Base-by-base conservation (phyloP, 805 yeast genomes). In the Monosporozyma servazzii region DNA sequence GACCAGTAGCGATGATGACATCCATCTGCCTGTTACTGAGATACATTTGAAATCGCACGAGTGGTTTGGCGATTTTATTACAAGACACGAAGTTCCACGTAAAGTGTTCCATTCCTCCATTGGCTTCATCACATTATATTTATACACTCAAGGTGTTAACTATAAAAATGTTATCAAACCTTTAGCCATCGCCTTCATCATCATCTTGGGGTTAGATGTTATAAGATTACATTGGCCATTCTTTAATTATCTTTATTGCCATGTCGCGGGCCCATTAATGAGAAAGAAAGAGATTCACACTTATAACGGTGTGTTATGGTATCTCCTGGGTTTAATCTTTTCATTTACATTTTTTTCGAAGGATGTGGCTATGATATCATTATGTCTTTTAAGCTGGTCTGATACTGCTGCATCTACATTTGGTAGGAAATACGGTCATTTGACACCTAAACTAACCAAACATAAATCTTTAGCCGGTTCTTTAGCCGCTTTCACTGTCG, bases 351-450 rank as follows among this genome's bases (percentile, higher is more conserved):
- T 81, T 21, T 84, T 81, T 60, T 82, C 91, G 13, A 88, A 88
- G 69, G 99, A 93, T 62, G 82, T 93, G 47, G 75, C 84, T 0
- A 72, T 90, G 27, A 75, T 88, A 72, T 75, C 95, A 21, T 81
- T 89, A 3, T 74, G 89, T 56, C 72, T 91, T 48, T 76, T 93
- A 55, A 86, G 96, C 63, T 93, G 98, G 98, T 89, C 96, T 5
- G 99, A 93, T 64, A 88, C 98, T 9, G 91, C 97, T 2, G 99
- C 99, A 2, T 88, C 96, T 3, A 88, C 96, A 0, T 70, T 90
- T 62, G 99, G 99, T 40, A 77, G 99, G 57, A 78, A 78, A 51
- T 91, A 71, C 66, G 98, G 98, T 8, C 77, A 85, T 60, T 75
- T 84, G 56, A 88, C 96, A 7, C 95, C 95, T 41, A 81, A 84